These are phyloP conservation scores for Harringtonia lauricola DNA, from an alignment of 2,329 filamentous ascomycete species.

Conservation along the genomic window DNA sequence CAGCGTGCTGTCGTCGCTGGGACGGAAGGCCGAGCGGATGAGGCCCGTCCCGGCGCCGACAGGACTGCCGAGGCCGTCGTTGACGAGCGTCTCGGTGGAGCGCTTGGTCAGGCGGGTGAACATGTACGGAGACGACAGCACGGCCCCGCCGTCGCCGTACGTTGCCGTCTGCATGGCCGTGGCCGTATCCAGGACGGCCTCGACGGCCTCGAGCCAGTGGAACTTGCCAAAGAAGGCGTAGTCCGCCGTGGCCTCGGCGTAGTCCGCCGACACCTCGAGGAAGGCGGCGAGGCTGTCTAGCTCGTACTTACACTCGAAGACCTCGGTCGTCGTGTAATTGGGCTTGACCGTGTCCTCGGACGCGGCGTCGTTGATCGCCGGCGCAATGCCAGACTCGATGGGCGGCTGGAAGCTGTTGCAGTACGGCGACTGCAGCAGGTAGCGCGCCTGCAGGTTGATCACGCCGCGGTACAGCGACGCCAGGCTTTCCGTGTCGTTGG, in stretches of 20 bases:
- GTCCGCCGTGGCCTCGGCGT: constrained; percentile 63
- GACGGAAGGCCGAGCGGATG: constrained; percentile 78
- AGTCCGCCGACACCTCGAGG: constrained; percentile 69
- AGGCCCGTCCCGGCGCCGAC: constrained; percentile 70
- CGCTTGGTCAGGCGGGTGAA: constrained; percentile 64
- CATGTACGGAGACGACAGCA: constrained; percentile 55
- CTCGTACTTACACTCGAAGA: constrained; percentile 96
- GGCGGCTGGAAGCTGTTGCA: constrained; percentile 95
- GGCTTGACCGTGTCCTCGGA: constrained; percentile 54
- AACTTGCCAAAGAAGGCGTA: constrained; percentile 60
- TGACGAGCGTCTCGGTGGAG: constrained; percentile 70
- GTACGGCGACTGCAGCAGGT: constrained; percentile 61
- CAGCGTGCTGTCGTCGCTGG: constrained; percentile 78
- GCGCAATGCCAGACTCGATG: constrained; percentile 54
- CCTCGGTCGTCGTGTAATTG: constrained; percentile 52
- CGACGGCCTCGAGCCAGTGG: constrained; percentile 62
- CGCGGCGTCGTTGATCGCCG: constrained; percentile 43
- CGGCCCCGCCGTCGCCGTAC: constrained; percentile 47
- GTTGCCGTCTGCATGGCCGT: constrained; percentile 63
- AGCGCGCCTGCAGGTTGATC: constrained; percentile 67
- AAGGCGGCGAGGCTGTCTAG: constrained; percentile 85
- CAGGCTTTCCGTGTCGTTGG: constrained; percentile 42
- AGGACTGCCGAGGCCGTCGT: constrained; percentile 70
- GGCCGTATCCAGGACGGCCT: constrained; percentile 57
- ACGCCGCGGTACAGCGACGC: constrained; percentile 61